Conservation (phyloP, 371 early-diverging fungal genomes). For the Mucor racemosus region DNA sequence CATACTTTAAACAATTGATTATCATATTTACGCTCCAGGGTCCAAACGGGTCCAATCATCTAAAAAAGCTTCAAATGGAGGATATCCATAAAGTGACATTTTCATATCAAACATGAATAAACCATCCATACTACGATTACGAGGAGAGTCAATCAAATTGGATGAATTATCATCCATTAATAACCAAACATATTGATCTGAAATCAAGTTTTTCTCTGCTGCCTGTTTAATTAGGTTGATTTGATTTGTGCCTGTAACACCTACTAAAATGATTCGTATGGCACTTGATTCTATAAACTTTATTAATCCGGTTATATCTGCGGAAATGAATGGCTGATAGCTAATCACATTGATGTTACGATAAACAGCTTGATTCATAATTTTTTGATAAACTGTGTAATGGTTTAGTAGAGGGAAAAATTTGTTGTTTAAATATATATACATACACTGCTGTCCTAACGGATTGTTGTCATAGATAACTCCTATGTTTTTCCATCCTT, state of each 20-base stretch:
- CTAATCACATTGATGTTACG: conserved; percentile 34
- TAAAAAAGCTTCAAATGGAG: conserved; percentile 54
- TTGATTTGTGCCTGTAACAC: conserved; percentile 37
- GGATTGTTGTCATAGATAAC: conserved; percentile 45
- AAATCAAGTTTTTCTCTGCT: conserved; percentile 28
- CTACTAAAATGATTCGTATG: conserved; percentile 39
- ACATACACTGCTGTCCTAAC: conserved; percentile 50
- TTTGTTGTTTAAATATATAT: too few relatives aligned
- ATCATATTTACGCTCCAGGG: conserved; percentile 36
- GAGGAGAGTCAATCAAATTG: conserved; percentile 25
- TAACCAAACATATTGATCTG: conserved; percentile 52
- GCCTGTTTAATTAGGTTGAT: conserved; percentile 35
- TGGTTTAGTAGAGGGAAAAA: too few relatives aligned
- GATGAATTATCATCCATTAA: conserved; percentile 44
- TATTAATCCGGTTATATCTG: conserved; percentile 25
- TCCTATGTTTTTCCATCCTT: conserved; percentile 49
- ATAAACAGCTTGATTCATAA: conserved; percentile 29
- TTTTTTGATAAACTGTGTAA: conserved; percentile 38
- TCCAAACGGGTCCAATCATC: conserved; percentile 51
- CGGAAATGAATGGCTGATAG: conserved; percentile 33
- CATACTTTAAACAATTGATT: too few relatives aligned
- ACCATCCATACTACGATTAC: conserved; percentile 25
- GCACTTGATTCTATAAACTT: conserved; percentile 32
- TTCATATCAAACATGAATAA: conserved; percentile 58
- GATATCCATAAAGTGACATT: conserved; percentile 50